phyloP scores from a whole-genome alignment of 768 basidiomycete species.

The Roridomyces roridus region DNA sequence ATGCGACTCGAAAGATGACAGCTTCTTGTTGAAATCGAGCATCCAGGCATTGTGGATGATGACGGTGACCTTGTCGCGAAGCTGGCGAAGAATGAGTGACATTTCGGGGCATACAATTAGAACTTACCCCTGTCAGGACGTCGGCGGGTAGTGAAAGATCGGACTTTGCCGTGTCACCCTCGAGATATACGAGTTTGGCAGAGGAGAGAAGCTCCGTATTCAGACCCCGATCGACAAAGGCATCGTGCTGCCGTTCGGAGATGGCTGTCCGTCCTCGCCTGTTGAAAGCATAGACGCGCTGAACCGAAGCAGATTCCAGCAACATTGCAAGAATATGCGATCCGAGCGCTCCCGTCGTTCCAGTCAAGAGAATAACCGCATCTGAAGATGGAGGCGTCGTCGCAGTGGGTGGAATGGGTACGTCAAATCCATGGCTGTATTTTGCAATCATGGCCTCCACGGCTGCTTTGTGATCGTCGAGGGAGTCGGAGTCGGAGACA shows the following conservation, averaged over 20 bases:
- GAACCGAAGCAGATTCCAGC: conserved; percentile 31
- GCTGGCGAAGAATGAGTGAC: conserved; percentile 34
- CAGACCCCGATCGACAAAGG: conserved; percentile 39
- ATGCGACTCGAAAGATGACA: conserved; percentile 57
- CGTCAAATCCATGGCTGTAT: no score
- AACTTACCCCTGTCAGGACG: not conserved
- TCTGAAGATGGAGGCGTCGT: not conserved
- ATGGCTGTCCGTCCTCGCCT: conserved; percentile 22
- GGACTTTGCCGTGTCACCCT: no score
- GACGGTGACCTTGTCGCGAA: conserved; percentile 37
- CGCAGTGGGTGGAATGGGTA: no score
- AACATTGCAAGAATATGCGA: conserved; percentile 40
- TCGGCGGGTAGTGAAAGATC: not conserved
- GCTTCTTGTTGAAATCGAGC: conserved; percentile 51
- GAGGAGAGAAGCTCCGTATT: conserved; percentile 31
- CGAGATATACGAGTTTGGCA: conserved; percentile 23
- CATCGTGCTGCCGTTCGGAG: conserved; percentile 31
- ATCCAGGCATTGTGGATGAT: conserved; percentile 53
- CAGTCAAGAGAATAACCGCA: conserved; percentile 44
- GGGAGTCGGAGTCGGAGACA: no score
- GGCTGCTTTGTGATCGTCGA: no score
- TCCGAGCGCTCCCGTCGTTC: conserved; percentile 48
- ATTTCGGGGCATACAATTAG: no score
- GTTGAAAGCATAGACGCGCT: conserved; percentile 33
- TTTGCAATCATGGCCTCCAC: no score